phyloP scores from a whole-genome alignment of 257 asterid species.

The Nicotiana otophora region DNA sequence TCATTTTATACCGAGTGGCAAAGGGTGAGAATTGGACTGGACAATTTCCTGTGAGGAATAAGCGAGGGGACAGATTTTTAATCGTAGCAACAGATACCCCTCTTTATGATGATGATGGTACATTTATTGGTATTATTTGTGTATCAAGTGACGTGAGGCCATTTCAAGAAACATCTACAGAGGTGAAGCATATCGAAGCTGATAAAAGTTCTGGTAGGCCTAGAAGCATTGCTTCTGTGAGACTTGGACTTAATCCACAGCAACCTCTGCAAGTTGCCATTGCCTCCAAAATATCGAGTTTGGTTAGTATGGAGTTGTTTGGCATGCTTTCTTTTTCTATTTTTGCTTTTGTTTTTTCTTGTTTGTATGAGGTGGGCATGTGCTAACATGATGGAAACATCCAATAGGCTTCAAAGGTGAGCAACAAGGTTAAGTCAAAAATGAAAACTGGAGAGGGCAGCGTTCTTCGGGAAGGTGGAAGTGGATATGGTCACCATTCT shows the following conservation, averaged over 20 bases:
- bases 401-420: constrained; percentile 70
- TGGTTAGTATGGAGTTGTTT: constrained; percentile 45
- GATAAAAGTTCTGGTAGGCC: constrained; percentile 40
- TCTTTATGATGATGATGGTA: constrained; percentile 71
- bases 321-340: background rate
- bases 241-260: constrained; percentile 72
- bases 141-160: constrained; percentile 59
- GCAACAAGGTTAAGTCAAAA: constrained; percentile 84
- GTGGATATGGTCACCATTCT: constrained; percentile 56
- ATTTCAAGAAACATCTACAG: constrained; percentile 43
- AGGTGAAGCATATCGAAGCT: constrained; percentile 23
- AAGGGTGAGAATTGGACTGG: constrained; percentile 88
- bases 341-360: background rate
- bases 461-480: constrained; percentile 58
- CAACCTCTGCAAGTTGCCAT: constrained; percentile 80
- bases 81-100: constrained; percentile 67
- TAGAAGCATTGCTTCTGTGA: constrained; percentile 41
- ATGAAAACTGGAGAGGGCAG: constrained; percentile 53
- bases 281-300: constrained; percentile 77
- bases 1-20: constrained; percentile 43
- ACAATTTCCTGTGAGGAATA: constrained; percentile 63
- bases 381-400: constrained; percentile 28
- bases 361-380: constrained; percentile 10
- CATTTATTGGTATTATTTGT: constrained; percentile 58
- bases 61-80: constrained; percentile 52